Percentiles rank a stretch among this genome's conserved stretches.
Evolutionary conservation across 2,329 filamentous ascomycete species (phyloP).

Genomic region (Scedosporium boydii): DNA sequence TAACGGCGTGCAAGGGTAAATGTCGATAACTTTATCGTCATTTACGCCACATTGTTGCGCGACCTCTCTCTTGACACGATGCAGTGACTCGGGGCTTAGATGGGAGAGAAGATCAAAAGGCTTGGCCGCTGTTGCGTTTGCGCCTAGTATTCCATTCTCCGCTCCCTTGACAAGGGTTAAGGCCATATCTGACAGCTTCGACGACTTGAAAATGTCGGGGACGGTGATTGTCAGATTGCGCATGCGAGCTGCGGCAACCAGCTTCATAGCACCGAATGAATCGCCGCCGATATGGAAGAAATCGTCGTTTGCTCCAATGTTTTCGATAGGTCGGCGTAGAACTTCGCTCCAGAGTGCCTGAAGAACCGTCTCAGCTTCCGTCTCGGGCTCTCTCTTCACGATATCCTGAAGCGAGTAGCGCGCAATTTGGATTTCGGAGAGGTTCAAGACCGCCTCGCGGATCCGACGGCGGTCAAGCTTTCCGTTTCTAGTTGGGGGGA

Average conservation of each 20-base stretch:
- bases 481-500: constrained; percentile 9
- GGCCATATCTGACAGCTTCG: constrained; percentile 32
- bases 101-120: background rate
- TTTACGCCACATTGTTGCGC: background rate
- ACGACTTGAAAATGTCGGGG: constrained; percentile 28
- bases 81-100: background rate
- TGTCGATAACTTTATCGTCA: constrained; percentile 18
- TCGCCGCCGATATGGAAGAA: constrained; percentile 39
- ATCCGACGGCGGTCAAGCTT: constrained; percentile 5
- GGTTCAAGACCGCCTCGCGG: no score
- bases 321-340: constrained; percentile 5
- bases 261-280: constrained; percentile 36
- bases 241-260: constrained; percentile 22
- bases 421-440: no score
- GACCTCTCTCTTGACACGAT: background rate
- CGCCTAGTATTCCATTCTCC: background rate
- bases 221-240: constrained; percentile 30
- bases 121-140: background rate
- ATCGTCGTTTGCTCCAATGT: constrained; percentile 28
- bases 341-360: constrained; percentile 8
- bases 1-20: constrained; percentile 29
- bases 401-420: no score
- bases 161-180: background rate
- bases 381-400: constrained; percentile 4
- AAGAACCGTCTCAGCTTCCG: constrained; percentile 1